phyloP scores from a whole-genome alignment of 208 protist genomes.

The Zelonia costaricensis region DNA sequence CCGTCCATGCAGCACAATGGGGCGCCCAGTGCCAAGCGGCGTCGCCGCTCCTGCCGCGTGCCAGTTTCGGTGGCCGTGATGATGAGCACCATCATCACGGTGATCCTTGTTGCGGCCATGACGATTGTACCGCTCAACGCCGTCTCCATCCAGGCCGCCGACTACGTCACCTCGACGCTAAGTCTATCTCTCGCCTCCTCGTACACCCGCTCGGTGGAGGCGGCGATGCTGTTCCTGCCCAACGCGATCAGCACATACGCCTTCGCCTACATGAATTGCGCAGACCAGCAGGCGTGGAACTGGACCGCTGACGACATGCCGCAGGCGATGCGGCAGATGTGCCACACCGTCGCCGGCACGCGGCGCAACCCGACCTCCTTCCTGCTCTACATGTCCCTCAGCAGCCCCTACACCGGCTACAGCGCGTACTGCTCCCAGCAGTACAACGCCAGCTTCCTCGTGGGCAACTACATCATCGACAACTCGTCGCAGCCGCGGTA shows the following conservation, averaged over 20 bases:
- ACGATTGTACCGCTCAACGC: conserved; percentile 44
- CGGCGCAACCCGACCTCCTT: background rate
- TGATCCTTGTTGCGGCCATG: conserved; percentile 39
- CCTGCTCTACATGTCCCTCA: conserved; percentile 52
- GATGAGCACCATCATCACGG: conserved; percentile 20
- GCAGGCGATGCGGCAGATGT: conserved; percentile 49
- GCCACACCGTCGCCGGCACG: conserved; percentile 17
- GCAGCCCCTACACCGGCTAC: conserved; percentile 55
- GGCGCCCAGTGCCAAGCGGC: background rate
- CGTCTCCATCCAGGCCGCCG: conserved; percentile 23
- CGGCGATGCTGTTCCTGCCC: conserved; percentile 31
- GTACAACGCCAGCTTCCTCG: conserved; percentile 26
- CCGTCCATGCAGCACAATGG: background rate
- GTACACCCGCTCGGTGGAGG: conserved; percentile 24
- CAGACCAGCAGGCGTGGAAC: conserved; percentile 7
- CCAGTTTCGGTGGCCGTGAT: conserved; percentile 25
- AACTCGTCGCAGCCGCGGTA: conserved; percentile 43
- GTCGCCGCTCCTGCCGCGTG: background rate
- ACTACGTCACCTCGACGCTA: conserved; percentile 24
- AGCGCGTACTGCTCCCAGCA: conserved; percentile 64
- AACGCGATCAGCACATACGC: conserved; percentile 27
- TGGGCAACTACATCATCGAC: conserved; percentile 40
- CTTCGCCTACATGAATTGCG: conserved; percentile 23
- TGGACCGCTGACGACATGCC: conserved; percentile 53
- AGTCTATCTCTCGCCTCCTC: conserved; percentile 21